Evolutionary conservation across 169 alveolate species (phyloP), one percentile per base, ranked within the genome.

Genomic region (Cryptosporidium muris): DNA sequence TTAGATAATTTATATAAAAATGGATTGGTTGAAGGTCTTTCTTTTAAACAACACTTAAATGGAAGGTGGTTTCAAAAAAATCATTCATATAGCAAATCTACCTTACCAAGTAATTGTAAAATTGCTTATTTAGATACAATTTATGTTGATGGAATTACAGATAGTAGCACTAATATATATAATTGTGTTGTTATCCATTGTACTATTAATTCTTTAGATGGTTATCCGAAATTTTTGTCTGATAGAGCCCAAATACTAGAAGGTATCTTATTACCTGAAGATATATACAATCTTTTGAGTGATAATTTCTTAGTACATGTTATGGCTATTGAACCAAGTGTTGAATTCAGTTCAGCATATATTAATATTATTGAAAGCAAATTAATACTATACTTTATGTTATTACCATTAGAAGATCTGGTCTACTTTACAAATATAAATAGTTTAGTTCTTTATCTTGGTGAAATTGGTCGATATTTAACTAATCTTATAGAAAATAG

Each of bases 121-220:
- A 63, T 74, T 1, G 85, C 85, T 16, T 74, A 53, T 58, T 25
- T 74, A 12, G 85, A 74, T 16, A 47, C 36, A 34, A 36, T 36
- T 5, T 1, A 3, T 36, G 66, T 14, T 2, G 42, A 1, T 7
- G 4, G 38, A 1, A 51, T 9, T 8, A 8, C 4, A 12, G 37
- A 51, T 16, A 8, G 37, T 49, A 42, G 38, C 1, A n/a, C n/a
- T 9, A 42, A 25, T 9, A n/a, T n/a, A 12, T 74, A 74, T 51
- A 74, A 74, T 74, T 54, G 54, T 16, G 67, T 74, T 53, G 62
- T 53, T 9, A 40, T 74, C 1, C 68, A 74, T 34, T 74, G 85
- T 58, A 74, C 8, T 40, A 74, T 74, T 2, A 49, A 25, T 25
- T 45, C 42, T 42, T 5, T 12, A 34, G 43, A 66, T 7, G 85